Base-by-base conservation (phyloP, 2,329 filamentous ascomycete species). In the Penicillium sp. region DNA sequence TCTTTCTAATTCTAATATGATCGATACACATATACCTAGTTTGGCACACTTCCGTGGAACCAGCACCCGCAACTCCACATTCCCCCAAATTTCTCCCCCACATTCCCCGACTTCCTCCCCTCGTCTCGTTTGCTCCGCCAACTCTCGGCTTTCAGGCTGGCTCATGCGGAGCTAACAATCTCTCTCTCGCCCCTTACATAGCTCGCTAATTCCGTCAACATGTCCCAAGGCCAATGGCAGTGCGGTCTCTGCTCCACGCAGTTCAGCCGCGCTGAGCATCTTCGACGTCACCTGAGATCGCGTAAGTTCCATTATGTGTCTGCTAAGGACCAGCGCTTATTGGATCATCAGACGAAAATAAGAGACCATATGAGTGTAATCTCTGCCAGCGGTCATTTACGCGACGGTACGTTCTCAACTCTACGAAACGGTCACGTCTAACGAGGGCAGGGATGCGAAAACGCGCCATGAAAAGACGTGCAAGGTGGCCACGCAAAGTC, bases 401-500 rank as follows among this genome's bases (percentile, higher is more conserved):
- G 1, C 47, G 69, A 41, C 68, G 65, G 69, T 70, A 56, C 15
- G 11, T 41, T 21, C 7, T 6, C 5, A 9, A 7, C 30, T 47
- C 26, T 8, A 48, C 35, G 2, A 17, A n/a, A 8, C 26, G 26
- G 48, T 3, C 4, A 6, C 17, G 6, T 31, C 55, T 47, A 51
- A 52, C n/a, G 5, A 15, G 15, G 15, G 23, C 47, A 71, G 69
- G 19, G 69, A 71, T 62, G 63, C 65, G 9, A 61, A 66, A 30
- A 68, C 61, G 11, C 67, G 69, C 17, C 69, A 71, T 52, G 64
- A 69, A 51, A 64, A 60, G 54, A 70, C 66, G 38, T 71, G 69
- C 57, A 67, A 62, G 58, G 51, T 6, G 35, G 2, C 51, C 1
- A 48, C 13, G 19, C 19, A 26, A 5, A 23, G 35, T 13, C 35